phyloP scores from a whole-genome alignment of 176 grass and related monocot species.

The Chrysopogon serrulatus region DNA sequence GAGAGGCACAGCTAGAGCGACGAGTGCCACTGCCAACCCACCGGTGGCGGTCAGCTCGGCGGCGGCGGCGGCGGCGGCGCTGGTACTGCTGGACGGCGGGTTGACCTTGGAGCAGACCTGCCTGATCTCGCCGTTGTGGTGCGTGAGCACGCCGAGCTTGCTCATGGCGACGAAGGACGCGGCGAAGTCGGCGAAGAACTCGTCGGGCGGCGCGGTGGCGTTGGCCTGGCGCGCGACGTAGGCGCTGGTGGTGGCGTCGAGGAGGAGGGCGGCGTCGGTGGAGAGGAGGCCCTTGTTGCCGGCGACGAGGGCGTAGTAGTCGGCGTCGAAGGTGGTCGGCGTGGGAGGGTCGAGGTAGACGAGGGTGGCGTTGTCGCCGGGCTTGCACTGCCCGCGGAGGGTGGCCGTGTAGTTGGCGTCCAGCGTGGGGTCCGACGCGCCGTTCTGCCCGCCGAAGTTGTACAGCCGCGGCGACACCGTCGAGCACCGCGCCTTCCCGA shows the following conservation, averaged over 20 bases:
- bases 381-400: conserved; percentile 21
- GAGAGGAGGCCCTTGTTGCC: conserved; percentile 23
- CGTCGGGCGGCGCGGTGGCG: conserved; percentile 20
- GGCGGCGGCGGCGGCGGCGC: not conserved
- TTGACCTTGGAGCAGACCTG: conserved; percentile 38
- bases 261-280: conserved; percentile 42
- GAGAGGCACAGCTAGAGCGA: not conserved
- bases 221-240: conserved; percentile 44
- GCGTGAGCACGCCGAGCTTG: conserved; percentile 21
- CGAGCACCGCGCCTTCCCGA: conserved; percentile 42
- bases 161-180: too few relatives aligned
- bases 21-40: not conserved
- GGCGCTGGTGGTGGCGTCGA: conserved; percentile 5
- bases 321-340: conserved; percentile 25
- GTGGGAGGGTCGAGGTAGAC: conserved; percentile 29
- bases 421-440: conserved; percentile 16
- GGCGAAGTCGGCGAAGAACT: too few relatives aligned
- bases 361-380: conserved; percentile 9
- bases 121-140: conserved; percentile 42
- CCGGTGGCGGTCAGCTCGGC: not conserved
- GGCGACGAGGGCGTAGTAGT: conserved; percentile 38
- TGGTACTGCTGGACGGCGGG: not conserved
- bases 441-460: conserved; percentile 24
- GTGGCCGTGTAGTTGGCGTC: conserved; percentile 34
- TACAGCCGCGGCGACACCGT: conserved; percentile 42